Percentiles rank a stretch among this genome's conserved stretches.
Conservation (phyloP, 2,329 filamentous ascomycete species). For the Trichoderma pleuroti region DNA sequence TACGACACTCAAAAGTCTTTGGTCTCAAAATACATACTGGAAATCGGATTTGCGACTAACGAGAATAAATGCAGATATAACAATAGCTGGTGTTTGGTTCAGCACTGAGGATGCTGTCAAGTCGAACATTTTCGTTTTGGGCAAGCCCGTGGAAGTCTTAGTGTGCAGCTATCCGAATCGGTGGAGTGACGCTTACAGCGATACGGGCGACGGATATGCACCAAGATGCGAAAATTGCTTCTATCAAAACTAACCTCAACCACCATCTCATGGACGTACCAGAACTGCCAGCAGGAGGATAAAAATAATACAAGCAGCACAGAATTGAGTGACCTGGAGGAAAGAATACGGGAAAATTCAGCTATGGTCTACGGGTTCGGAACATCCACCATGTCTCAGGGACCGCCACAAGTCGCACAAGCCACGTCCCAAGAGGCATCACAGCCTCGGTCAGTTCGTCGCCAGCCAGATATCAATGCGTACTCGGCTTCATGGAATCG, state of each 20-base stretch:
- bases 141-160: background rate
- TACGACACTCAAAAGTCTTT: too few relatives aligned
- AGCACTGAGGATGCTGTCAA: background rate
- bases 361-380: background rate
- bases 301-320: background rate
- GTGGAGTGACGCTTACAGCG: background rate
- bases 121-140: background rate
- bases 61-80: background rate
- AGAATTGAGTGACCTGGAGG: background rate
- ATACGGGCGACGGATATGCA: background rate
- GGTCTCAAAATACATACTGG: background rate
- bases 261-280: background rate
- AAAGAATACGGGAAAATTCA: background rate
- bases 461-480: conserved; percentile 13
- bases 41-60: background rate
- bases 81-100: background rate
- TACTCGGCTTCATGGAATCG: conserved; percentile 21
- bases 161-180: conserved; percentile 1
- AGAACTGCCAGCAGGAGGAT: background rate
- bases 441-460: background rate
- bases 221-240: background rate
- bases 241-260: background rate
- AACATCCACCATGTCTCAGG: background rate
- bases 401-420: background rate
- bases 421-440: background rate